A percentile compares a stretch with the other conserved stretches of the same genome.
Conservation (phyloP, 106 monocot genomes). For the Dioscorea dumetorum region DNA sequence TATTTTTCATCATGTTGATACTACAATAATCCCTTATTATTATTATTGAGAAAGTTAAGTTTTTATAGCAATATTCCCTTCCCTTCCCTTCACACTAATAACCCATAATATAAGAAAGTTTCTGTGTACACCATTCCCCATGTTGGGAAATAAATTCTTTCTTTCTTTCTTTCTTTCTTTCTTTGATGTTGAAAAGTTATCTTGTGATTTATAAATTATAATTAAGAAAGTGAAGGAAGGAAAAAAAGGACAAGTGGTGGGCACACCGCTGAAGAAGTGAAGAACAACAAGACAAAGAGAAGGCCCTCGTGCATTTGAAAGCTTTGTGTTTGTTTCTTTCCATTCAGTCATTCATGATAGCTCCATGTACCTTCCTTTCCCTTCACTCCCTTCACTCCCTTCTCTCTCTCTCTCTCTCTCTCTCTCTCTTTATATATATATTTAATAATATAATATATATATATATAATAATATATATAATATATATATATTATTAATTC, state of each 20-base stretch:
- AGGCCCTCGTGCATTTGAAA: slow-evolving; percentile 5
- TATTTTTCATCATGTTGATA: no score
- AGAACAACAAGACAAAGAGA: slow-evolving; percentile 3
- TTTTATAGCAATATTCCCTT: no score
- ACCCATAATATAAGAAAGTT: no score
- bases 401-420: neutral
- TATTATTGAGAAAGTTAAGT: no score
- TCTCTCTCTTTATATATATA: neutral
- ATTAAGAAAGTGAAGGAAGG: neutral
- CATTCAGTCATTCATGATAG: neutral
- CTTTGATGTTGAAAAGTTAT: no score
- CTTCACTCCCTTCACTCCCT: neutral
- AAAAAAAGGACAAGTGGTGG: neutral
- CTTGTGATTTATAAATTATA: neutral
- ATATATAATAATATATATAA: no score
- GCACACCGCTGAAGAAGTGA: no score
- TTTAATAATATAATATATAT: neutral
- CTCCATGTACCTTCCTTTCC: neutral
- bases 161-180: no score
- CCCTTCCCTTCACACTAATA: no score
- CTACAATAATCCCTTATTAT: no score
- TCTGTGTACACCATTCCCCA: neutral
- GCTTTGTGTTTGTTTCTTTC: neutral
- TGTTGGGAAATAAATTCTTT: neutral
- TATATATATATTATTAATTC: no score